These are phyloP conservation scores for Phaeomoniella chlamydospora DNA, from an alignment of 2,329 filamentous ascomycete species.

Conservation along the genomic window DNA sequence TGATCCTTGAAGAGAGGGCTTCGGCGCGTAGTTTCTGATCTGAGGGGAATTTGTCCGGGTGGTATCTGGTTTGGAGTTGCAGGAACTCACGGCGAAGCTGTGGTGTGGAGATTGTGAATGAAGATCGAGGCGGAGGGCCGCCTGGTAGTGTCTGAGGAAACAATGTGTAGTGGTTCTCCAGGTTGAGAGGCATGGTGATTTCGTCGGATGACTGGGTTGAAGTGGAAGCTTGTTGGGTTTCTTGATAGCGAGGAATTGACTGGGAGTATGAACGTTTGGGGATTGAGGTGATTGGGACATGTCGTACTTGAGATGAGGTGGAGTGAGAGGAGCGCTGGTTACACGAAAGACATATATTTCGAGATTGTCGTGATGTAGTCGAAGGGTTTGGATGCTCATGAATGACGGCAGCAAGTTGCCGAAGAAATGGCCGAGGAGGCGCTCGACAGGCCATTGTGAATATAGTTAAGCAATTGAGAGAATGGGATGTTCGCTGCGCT, in stretches of 20 bases:
- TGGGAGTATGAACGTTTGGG: too few species aligned
- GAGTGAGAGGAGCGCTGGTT: background rate
- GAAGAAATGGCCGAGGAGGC: background rate
- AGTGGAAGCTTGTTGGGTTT: background rate
- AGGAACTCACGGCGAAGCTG: constrained; percentile 75
- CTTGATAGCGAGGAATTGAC: too few species aligned
- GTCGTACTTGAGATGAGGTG: too few species aligned
- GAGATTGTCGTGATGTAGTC: background rate
- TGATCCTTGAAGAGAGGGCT: constrained; percentile 67
- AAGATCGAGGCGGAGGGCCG: constrained; percentile 63
- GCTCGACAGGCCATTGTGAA: background rate
- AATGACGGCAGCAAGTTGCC: background rate
- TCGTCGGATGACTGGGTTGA: background rate
- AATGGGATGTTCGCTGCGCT: too few species aligned
- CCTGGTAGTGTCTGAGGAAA: constrained; percentile 66
- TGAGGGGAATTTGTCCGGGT: constrained; percentile 32
- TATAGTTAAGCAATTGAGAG: too few species aligned
- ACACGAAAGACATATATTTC: background rate
- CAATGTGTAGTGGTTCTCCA: constrained; percentile 62
- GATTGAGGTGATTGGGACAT: too few species aligned
- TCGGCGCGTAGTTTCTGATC: constrained; percentile 46
- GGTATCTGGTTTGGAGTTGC: constrained; percentile 50
- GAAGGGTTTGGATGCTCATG: background rate
- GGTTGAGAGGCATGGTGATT: constrained; percentile 12
- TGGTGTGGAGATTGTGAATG: constrained; percentile 59